phyloP scores from a whole-genome alignment of 1,284 basidiomycete species.

The Agaricales sp. region DNA sequence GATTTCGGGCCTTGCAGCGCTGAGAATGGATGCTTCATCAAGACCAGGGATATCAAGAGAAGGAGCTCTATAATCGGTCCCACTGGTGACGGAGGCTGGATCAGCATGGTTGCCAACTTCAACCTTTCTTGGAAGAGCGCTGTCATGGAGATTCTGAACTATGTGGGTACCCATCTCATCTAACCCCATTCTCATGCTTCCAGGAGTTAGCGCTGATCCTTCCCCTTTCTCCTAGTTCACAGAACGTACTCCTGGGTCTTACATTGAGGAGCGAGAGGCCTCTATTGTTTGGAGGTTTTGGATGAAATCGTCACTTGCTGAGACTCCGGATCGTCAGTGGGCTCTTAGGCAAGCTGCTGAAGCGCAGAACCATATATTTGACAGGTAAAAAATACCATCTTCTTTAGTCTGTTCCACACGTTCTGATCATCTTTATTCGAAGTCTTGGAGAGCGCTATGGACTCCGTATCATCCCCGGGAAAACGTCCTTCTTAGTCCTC shows the following conservation, averaged over 20 bases:
- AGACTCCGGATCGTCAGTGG: constrained; percentile 59
- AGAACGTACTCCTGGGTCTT: constrained; percentile 79
- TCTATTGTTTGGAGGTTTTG: constrained; percentile 82
- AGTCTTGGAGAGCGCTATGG: constrained; percentile 75
- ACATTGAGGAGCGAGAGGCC: constrained; percentile 78
- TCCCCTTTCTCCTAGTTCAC: constrained; percentile 51
- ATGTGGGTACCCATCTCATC: no score
- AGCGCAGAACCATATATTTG: constrained; percentile 86
- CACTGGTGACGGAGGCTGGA: constrained; percentile 40
- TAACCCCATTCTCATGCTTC: constrained; percentile 4
- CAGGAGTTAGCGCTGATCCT: constrained; percentile 1
- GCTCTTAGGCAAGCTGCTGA: constrained; percentile 80
- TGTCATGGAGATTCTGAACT: constrained; percentile 74
- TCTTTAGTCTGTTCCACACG: constrained; percentile 1
- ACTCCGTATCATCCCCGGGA: constrained; percentile 69
- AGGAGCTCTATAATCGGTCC: no score
- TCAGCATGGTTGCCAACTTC: constrained; percentile 70
- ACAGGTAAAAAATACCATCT: constrained; percentile 32
- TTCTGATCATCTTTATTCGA: background rate
- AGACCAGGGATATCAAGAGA: constrained; percentile 34
- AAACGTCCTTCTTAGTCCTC: constrained; percentile 72
- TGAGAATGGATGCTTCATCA: constrained; percentile 83
- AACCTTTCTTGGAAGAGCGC: constrained; percentile 73
- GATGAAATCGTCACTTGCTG: constrained; percentile 17
- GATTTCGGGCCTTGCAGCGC: constrained; percentile 31